These are phyloP conservation scores for Selaginella moellendorffii DNA, from an alignment of 75 land plant species.

Conservation along the genomic window DNA sequence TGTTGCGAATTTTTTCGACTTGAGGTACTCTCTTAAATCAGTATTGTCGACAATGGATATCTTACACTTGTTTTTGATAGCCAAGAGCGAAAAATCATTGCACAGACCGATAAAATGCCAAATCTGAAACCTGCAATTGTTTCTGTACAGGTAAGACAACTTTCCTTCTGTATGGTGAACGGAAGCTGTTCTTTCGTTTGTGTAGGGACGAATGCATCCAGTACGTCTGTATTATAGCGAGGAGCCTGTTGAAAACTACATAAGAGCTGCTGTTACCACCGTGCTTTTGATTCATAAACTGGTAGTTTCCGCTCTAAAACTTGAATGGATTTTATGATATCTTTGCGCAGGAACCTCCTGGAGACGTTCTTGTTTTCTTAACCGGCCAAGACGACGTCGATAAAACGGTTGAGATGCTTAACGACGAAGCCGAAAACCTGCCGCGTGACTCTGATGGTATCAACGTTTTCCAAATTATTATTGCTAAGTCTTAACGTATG, in stretches of 20 bases:
- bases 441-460: neutral
- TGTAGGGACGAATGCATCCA: conserved; percentile 62
- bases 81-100: neutral
- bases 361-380: conserved; percentile 82
- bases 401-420: conserved; percentile 53
- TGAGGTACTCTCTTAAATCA: too few relatives aligned
- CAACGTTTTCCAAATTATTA: neutral
- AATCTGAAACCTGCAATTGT: conserved; percentile 56
- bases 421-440: conserved; percentile 39
- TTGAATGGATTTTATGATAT: neutral
- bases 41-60: too few relatives aligned
- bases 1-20: conserved; percentile 51
- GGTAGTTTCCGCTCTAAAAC: conserved; percentile 14
- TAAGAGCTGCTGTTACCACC: conserved; percentile 67
- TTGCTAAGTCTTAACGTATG: neutral
- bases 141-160: conserved; percentile 58
- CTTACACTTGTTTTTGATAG: neutral
- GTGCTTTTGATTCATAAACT: conserved; percentile 53
- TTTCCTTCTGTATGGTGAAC: neutral
- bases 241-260: conserved; percentile 58
- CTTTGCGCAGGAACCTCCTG: conserved; percentile 45
- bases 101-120: conserved; percentile 18
- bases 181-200: neutral
- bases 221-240: conserved; percentile 59
- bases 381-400: conserved; percentile 98